Evolutionary conservation across 1,284 basidiomycete genomes (phyloP).

Genomic region (Marasmius fiardii): DNA sequence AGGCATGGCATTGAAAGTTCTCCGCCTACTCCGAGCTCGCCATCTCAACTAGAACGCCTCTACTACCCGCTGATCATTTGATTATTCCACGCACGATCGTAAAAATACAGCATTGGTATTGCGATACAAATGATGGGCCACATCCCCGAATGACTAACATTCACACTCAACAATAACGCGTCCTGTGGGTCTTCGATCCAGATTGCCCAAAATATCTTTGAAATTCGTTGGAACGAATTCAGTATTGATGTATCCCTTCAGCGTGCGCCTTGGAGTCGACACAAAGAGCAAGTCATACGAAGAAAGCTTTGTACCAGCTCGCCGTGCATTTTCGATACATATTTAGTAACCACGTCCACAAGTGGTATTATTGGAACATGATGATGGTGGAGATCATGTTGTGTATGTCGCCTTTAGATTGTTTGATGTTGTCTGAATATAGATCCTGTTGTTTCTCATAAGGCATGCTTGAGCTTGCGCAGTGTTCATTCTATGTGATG

Average conservation of each 20-base stretch:
- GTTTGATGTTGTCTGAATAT: slow-evolving; percentile 37
- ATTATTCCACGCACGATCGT: too few species aligned
- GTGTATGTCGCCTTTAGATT: slow-evolving; percentile 33
- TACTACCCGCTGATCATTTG: too few species aligned
- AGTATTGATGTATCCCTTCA: slow-evolving; percentile 22
- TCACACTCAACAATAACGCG: too few species aligned
- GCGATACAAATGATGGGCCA: too few species aligned
- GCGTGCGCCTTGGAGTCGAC: too few species aligned
- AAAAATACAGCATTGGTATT: too few species aligned
- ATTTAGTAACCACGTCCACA: slow-evolving; percentile 33
- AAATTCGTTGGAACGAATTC: slow-evolving; percentile 30
- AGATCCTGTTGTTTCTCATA: slow-evolving; percentile 27
- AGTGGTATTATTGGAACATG: slow-evolving; percentile 33
- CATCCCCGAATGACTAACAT: too few species aligned
- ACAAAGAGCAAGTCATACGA: too few species aligned
- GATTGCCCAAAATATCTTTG: slow-evolving; percentile 34
- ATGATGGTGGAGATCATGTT: slow-evolving; percentile 38
- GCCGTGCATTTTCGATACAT: slow-evolving; percentile 25
- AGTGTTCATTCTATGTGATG: neutral
- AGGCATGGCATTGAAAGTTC: too few species aligned
- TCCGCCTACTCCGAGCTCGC: too few species aligned
- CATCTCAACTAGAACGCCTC: too few species aligned
- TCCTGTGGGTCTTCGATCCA: slow-evolving; percentile 25
- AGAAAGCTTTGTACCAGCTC: slow-evolving; percentile 20
- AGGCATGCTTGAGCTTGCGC: neutral